phyloP scores from a whole-genome alignment of 805 yeast genomes.

The Ogataea pini region DNA sequence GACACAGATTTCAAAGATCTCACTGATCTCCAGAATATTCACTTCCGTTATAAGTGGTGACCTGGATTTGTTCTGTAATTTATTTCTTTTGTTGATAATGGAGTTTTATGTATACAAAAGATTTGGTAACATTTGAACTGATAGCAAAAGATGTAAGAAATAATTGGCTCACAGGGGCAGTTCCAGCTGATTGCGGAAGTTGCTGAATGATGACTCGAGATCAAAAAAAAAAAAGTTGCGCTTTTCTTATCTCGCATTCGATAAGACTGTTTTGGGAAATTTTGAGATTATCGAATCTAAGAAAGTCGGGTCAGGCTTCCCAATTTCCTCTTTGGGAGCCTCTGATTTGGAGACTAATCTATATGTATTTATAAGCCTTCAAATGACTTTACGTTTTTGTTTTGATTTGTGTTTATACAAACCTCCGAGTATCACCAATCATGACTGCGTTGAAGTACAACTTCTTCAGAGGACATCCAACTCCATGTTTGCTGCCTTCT shows the following conservation, averaged over 20 bases:
- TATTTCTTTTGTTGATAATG: too few relatives aligned
- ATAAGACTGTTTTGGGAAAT: neutral
- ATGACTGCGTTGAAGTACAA: constrained; percentile 35
- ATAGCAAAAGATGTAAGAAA: too few relatives aligned
- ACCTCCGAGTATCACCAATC: neutral
- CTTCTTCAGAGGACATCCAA: constrained; percentile 81
- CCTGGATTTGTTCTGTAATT: too few relatives aligned
- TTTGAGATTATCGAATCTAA: neutral
- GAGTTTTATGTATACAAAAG: too few relatives aligned
- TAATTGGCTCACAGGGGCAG: too few relatives aligned
- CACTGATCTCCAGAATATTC: constrained; percentile 54
- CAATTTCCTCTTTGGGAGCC: constrained; percentile 12
- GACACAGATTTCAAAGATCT: constrained; percentile 52
- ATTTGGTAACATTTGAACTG: too few relatives aligned
- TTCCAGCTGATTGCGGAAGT: too few relatives aligned
- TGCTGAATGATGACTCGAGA: too few relatives aligned
- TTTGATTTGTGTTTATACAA: too few relatives aligned
- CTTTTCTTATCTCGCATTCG: too few relatives aligned
- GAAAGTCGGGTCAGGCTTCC: constrained; percentile 1
- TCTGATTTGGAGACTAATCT: neutral
- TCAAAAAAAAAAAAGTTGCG: too few relatives aligned
- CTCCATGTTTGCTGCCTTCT: constrained; percentile 57
- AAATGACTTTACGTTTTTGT: neutral
- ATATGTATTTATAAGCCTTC: neutral
- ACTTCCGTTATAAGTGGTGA: constrained; percentile 47